Percentiles rank a stretch among this genome's conserved stretches.
These are phyloP conservation scores for Populus tomentosa DNA, from an alignment of 441 rosid species.

Conservation along the genomic window DNA sequence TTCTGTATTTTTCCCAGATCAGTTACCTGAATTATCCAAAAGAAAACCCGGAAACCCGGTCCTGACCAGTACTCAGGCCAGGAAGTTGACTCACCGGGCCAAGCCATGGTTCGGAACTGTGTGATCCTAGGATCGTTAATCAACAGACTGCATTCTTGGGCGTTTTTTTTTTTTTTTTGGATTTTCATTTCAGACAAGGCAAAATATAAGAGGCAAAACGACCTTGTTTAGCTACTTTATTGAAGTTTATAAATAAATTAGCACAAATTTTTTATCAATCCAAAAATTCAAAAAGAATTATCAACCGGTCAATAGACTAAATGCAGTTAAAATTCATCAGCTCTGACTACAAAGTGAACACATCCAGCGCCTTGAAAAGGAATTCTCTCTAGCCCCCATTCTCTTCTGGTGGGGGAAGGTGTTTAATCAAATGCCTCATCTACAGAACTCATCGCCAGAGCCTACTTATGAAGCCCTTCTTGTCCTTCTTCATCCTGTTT, in stretches of 20 bases:
- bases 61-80: too few species aligned
- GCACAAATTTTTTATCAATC: neutral
- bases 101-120: too few species aligned
- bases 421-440: neutral
- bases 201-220: too few species aligned
- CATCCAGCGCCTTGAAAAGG: neutral
- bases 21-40: too few species aligned
- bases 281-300: neutral
- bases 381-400: neutral
- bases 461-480: conserved; percentile 75
- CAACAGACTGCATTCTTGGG: too few species aligned
- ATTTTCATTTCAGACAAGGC: too few species aligned
- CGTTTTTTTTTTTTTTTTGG: too few species aligned
- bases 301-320: neutral
- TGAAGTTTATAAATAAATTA: neutral
- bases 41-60: too few species aligned
- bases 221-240: neutral
- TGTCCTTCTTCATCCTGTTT: conserved; percentile 76
- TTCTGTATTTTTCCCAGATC: too few species aligned
- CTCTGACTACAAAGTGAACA: conserved; percentile 4
- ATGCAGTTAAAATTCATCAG: neutral
- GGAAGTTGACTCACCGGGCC: too few species aligned
- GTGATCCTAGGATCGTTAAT: too few species aligned
- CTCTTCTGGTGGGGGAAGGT: neutral
- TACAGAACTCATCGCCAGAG: conserved; percentile 48